Conservation (phyloP, 2,329 filamentous ascomycete species). For the Chaetomium olivaceum region DNA sequence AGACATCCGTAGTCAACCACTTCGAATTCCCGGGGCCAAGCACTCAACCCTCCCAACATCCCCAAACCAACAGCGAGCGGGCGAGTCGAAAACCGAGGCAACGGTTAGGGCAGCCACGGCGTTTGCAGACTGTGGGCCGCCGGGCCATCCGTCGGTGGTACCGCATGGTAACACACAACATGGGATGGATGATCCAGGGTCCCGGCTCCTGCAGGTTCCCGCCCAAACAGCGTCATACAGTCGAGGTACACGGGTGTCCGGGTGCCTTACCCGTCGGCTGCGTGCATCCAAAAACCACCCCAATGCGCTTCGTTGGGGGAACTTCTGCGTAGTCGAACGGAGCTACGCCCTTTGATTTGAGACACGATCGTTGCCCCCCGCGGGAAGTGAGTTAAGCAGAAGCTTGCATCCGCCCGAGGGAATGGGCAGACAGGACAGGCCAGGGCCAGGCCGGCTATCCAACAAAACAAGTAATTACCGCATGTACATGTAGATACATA, state of each 20-base stretch:
- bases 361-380: too few species aligned
- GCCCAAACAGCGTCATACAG: not conserved
- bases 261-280: conserved; percentile 16
- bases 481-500: not conserved
- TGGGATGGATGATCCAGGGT: conserved; percentile 12
- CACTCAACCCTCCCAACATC: not conserved
- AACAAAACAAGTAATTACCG: not conserved
- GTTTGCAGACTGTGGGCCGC: conserved; percentile 6
- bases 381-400: too few species aligned
- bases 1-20: not conserved
- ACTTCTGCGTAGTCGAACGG: too few species aligned
- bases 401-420: too few species aligned
- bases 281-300: not conserved
- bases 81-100: not conserved
- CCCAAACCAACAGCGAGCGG: not conserved
- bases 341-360: too few species aligned
- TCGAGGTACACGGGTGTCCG: not conserved
- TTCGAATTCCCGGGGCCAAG: not conserved
- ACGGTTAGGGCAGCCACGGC: not conserved
- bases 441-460: not conserved
- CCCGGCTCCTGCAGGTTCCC: conserved; percentile 19
- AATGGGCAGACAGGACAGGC: not conserved
- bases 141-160: not conserved
- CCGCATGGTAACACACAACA: conserved; percentile 18
- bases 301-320: too few species aligned